Evolutionary conservation across 2,329 filamentous ascomycete genomes (phyloP), one percentile per base, ranked within the genome.

Genomic region (Penicillium sp.): DNA sequence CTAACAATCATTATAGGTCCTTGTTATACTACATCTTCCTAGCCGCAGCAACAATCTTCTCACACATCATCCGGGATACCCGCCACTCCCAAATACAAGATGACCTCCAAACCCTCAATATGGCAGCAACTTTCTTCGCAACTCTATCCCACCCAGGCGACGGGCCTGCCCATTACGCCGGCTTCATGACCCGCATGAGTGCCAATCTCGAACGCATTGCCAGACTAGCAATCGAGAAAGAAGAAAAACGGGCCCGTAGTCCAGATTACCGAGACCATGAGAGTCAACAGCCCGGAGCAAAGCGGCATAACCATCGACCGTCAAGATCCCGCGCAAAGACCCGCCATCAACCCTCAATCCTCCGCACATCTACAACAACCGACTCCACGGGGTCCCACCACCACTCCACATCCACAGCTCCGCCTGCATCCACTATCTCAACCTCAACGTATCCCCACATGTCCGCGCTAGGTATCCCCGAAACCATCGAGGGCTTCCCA

Each of bases 1-100:
- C 42, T 56, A 50, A 44, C 53, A 49, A 6, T n/a, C 40, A 35
- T 54, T 22, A 5, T 44, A 87, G 85, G 92, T 85, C 97, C 71
- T 89, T 97, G 63, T 81, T 97, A 22, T 97, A 98, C 79, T 98
- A 96, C 78, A 92, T 95, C 0, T 93, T 98, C 12, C 93, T 93
- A 0, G 91, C 95, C 0, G 86, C 97, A 4, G 92, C 97, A 59
- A 97, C 93, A 0, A 81, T 98, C 1, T 98, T 98, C 72, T 92
- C 92, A 61, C 96, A 96, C 70, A 95, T 97, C 53, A 78, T 98
- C 1, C 93, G 97, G 71, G 96, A 97, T 68, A 92, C 92, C 0
- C 86, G 93, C 59, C 91, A 96, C 71, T 86, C 90, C 1, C 85
- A 91, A 35, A 92, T 92, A 22, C 88, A 90, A 65, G 91, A 92